These are phyloP conservation scores for Filobasidium uniguttulatum DNA, from an alignment of 1,284 basidiomycete species.

Conservation along the genomic window DNA sequence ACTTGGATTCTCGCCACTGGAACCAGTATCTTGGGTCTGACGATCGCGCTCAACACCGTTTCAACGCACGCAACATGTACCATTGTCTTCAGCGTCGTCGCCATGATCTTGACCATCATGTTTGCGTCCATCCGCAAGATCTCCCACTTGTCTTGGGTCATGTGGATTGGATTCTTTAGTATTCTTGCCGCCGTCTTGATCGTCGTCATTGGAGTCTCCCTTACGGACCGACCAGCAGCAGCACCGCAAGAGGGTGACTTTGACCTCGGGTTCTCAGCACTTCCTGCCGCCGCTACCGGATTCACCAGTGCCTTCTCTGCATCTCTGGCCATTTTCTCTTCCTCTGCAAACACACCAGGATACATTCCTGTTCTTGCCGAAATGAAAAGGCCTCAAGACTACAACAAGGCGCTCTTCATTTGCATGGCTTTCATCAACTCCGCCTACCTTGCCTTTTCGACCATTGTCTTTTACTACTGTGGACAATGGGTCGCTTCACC, in stretches of 20 bases:
- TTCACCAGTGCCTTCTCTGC: not conserved
- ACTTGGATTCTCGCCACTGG: constrained; percentile 3
- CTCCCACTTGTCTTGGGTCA: constrained; percentile 23
- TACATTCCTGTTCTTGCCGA: constrained; percentile 17
- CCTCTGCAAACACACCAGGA: constrained; percentile 13
- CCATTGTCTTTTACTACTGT: constrained; percentile 21
- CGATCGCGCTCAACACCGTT: constrained; percentile 27
- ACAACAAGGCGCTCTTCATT: constrained; percentile 21
- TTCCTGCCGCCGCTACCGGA: not conserved
- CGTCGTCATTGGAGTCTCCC: constrained; percentile 24
- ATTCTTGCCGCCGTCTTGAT: constrained; percentile 23
- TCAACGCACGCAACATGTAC: constrained; percentile 25
- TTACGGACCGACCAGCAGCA: constrained; percentile 24
- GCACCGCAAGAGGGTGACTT: constrained; percentile 16
- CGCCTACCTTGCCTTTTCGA: constrained; percentile 15
- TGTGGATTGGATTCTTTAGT: constrained; percentile 24
- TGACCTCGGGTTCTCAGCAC: not conserved
- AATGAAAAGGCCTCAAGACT: constrained; percentile 24
- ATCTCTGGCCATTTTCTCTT: constrained; percentile 15
- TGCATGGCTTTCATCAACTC: constrained; percentile 10
- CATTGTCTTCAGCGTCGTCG: constrained; percentile 21
- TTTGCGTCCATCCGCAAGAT: constrained; percentile 27
- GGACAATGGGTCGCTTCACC: constrained; percentile 32
- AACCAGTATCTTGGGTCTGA: not conserved
- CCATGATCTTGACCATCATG: constrained; percentile 17